Evolutionary conservation across 345 rosid species (phyloP), one percentile per base, ranked within the genome.

Genomic region (Pugionium cornutum): DNA sequence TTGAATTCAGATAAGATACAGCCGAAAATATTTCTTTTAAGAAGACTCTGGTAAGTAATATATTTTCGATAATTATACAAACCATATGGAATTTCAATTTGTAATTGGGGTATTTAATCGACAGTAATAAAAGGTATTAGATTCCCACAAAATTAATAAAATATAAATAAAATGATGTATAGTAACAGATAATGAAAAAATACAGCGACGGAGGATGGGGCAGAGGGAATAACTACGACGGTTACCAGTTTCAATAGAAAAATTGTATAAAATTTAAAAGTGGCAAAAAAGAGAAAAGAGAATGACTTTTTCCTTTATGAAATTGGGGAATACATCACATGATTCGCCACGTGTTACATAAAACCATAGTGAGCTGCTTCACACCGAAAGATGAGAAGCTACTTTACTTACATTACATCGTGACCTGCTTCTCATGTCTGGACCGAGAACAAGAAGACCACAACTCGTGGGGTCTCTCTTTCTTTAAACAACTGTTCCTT

Each of bases 401-500:
- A 18, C 18, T 18, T 18, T 18, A 18, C 0, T 18, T 18, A 18
- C 18, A 18, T 18, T 18, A 18, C 18, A 18, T 18, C 18, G 18
- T 18, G 18, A 18, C 18, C 18, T 18, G 41, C 41, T 37, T 43
- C 34, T 60, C 6, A 55, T 72, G 76, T 49, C 64, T 64, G 49
- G 70, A 39, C 65, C 53, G 58, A 64, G 70, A 41, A 42, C 2
- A 34, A 49, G 65, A 64, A 64, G 39, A 11, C 54, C 40, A 43
- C 54, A 27, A 50, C 53, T 49, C 33, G 60, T 64, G 46, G 76
- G 65, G 60, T 50, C 66, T 6, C 7, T 48, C 4, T 9, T 48
- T 71, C 64, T 71, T 54, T 29, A 32, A 26, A 9, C 28, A 46
- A 63, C 75, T 63, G 45, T 64, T 62, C 44, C 60, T 52, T 70